Base-by-base conservation (phyloP, 1,284 basidiomycete species). In the Leucoagaricus sp. region DNA sequence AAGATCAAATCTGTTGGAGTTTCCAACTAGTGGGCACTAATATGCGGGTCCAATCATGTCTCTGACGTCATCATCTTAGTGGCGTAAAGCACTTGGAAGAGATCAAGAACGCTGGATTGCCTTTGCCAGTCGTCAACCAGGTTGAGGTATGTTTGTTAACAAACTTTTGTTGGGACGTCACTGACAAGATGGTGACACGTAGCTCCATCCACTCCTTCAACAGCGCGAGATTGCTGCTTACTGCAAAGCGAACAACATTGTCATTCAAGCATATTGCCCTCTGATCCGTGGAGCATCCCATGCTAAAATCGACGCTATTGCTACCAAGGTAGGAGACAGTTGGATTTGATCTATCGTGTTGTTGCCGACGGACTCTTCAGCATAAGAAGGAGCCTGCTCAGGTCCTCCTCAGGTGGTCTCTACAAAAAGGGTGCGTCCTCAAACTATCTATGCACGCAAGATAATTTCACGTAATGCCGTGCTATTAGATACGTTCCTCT, bases 151-250 rank as follows among this genome's bases (percentile, higher is more conserved):
- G 47, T 19, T 17, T 6, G n/a, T 21, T 5, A 17, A 42, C 28
- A 31, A 21, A 8, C n/a, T 7, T 40, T 21, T 29, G 15, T 17
- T 5, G 3, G 17, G 9, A 26, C 4, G 21, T 46, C 15, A 8
- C 15, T 49, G 4, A 42, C 10, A 48, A 23, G 26, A 21, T 15
- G 23, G 19, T 47, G 28, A 17, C 28, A 9, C 26, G 26, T 64
- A 92, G 84, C 76, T 94, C 7, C 91, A 94, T 66, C 92, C 93
- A 0, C 85, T 89, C 64, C 94, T 90, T 71, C 92, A 94, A 65
- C 91, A 93, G 59, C 76, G 76, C 48, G 80, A 85, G 7, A 92
- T 95, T 57, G 91, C 92, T 21, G 77, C 82, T n/a, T 95, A 91
- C 69, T 95, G 93, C 73, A 67, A 74, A 31, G 68, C 80, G 45